These are phyloP conservation scores for Beta macrorhiza DNA, from an alignment of 179 eudicot species.

Conservation along the genomic window DNA sequence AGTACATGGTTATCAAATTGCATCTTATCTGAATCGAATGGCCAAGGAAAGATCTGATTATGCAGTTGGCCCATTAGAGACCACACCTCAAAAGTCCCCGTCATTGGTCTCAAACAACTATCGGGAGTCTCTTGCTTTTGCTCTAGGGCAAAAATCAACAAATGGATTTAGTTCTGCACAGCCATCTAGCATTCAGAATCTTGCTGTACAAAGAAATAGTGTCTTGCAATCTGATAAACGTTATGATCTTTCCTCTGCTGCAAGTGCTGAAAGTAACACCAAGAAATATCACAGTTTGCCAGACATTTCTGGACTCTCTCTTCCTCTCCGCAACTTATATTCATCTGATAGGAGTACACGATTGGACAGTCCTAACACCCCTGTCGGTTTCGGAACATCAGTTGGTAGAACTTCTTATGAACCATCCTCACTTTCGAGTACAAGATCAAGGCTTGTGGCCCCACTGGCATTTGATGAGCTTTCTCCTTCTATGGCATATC, in stretches of 20 bases:
- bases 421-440: conserved; percentile 37
- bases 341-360: conserved; percentile 44
- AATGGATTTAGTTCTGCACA: conserved; percentile 43
- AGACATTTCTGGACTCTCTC: conserved; percentile 69
- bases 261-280: conserved; percentile 41
- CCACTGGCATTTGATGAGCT: conserved; percentile 54
- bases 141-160: conserved; percentile 44
- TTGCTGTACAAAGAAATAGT: conserved; percentile 53
- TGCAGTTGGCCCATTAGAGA: conserved; percentile 43
- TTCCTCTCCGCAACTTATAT: conserved; percentile 48
- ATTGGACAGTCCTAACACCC: conserved; percentile 40
- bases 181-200: conserved; percentile 63
- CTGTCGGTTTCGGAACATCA: conserved; percentile 45
- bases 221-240: conserved; percentile 50
- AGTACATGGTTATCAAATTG: conserved; percentile 68
- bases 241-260: conserved; percentile 42
- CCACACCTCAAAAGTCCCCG: conserved; percentile 40
- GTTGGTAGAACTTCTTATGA: conserved; percentile 40
- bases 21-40: conserved; percentile 48
- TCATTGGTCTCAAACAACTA: conserved; percentile 46
- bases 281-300: conserved; percentile 92
- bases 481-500: conserved; percentile 57
- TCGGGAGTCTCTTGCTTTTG: conserved; percentile 45
- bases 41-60: conserved; percentile 52
- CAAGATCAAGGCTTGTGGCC: conserved; percentile 45